Evolutionary conservation across 352 stramenopile species (phyloP).

Genomic region (Pythium utonaiense): DNA sequence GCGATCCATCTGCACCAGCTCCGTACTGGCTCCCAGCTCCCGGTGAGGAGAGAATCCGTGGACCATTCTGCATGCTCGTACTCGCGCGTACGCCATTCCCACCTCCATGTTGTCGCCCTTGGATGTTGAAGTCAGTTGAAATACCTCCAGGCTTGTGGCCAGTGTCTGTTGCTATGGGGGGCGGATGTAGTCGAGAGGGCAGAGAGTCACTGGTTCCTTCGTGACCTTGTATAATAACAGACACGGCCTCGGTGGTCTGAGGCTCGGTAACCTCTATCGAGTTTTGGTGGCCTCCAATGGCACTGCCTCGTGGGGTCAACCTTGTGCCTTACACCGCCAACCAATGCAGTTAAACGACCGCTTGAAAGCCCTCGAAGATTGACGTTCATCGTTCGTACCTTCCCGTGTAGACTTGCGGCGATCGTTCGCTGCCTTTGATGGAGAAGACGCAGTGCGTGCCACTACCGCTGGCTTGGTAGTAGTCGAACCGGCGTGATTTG

Average conservation of each 20-base stretch:
- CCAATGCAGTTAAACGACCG: no score
- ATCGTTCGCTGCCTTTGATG: neutral
- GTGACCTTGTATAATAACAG: neutral
- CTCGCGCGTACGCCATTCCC: neutral
- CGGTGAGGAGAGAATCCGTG: neutral
- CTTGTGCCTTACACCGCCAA: neutral
- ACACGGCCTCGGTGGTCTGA: neutral
- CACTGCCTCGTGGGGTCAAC: neutral
- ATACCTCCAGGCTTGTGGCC: neutral
- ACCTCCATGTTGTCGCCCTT: constrained; percentile 3
- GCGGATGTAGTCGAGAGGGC: neutral
- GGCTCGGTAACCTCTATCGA: neutral
- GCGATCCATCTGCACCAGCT: neutral
- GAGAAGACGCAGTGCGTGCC: neutral
- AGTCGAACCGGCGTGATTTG: neutral
- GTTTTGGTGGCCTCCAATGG: neutral
- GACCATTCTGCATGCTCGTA: neutral
- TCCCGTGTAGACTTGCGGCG: neutral
- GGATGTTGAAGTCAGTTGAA: constrained; percentile 1
- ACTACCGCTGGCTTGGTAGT: neutral
- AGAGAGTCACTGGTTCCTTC: neutral
- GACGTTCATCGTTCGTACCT: neutral
- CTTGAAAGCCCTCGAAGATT: no score
- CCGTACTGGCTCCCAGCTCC: neutral
- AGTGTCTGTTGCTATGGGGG: neutral